Conservation (phyloP, 495 filamentous ascomycete species). For the Lophiostoma macrostomum region DNA sequence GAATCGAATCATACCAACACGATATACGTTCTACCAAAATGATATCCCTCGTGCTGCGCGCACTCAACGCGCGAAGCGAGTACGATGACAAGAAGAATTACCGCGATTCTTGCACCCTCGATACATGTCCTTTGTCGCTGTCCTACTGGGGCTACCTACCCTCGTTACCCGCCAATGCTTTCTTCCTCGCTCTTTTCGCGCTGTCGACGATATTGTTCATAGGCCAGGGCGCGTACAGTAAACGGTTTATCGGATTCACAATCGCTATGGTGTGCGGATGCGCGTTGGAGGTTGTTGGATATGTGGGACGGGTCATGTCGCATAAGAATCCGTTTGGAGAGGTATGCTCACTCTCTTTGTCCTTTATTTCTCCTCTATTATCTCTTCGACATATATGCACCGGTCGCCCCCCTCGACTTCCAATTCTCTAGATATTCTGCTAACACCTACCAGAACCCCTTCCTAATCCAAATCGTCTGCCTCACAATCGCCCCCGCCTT, state of each 20-base stretch:
- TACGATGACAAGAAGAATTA: constrained; percentile 20
- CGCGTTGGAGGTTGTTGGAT: constrained; percentile 47
- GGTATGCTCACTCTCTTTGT: constrained; percentile 8
- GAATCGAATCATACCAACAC: no score
- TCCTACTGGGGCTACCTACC: constrained; percentile 38
- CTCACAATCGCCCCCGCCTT: constrained; percentile 57
- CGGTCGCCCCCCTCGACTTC: no score
- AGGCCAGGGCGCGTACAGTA: constrained; percentile 31
- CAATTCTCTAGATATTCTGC: background rate
- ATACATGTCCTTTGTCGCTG: constrained; percentile 28
- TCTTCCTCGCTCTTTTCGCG: constrained; percentile 32
- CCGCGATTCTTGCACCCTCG: constrained; percentile 33
- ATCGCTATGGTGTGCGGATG: constrained; percentile 45
- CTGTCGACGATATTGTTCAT: constrained; percentile 29
- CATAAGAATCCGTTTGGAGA: constrained; percentile 45
- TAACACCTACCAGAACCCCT: constrained; percentile 21
- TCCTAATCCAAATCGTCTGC: constrained; percentile 46
- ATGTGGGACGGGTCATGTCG: constrained; percentile 45
- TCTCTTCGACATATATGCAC: no score
- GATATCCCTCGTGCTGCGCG: background rate
- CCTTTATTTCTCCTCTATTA: background rate
- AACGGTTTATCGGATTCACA: constrained; percentile 42
- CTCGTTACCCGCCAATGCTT: constrained; percentile 28
- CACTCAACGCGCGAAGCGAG: constrained; percentile 4
- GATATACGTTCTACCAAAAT: constrained; percentile 7